Conservation (phyloP, 2,329 filamentous ascomycete species). For the Penicillium hesseltinei region DNA sequence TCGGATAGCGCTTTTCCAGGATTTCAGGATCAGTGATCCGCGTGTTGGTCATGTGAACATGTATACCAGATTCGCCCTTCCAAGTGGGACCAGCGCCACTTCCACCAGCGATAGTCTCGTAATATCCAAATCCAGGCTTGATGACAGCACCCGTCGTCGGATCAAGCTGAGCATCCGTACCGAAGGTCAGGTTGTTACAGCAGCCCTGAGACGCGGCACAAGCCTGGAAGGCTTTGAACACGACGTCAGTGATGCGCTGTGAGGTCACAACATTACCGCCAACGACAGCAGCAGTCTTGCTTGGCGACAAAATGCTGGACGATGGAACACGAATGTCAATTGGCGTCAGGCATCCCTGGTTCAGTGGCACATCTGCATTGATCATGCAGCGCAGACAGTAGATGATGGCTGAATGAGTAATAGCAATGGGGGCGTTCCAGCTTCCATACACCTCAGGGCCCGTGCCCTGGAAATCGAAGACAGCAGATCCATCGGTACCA, state of each 20-base stretch:
- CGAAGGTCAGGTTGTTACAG: conserved; percentile 83
- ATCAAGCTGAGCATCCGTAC: conserved; percentile 66
- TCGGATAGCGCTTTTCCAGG: conserved; percentile 76
- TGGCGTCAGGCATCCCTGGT: conserved; percentile 78
- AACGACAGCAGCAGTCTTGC: conserved; percentile 74
- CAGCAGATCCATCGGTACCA: conserved; percentile 67
- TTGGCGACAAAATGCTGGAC: conserved; percentile 70
- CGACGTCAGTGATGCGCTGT: conserved; percentile 79
- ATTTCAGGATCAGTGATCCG: conserved; percentile 81
- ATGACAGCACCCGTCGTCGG: conserved; percentile 54
- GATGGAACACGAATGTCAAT: conserved; percentile 70
- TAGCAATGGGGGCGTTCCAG: conserved; percentile 76
- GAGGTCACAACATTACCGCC: conserved; percentile 78
- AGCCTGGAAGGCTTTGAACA: conserved; percentile 75
- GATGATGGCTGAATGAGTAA: conserved; percentile 81
- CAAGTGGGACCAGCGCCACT: conserved; percentile 72
- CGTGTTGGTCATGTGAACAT: conserved; percentile 87
- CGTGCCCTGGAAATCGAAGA: conserved; percentile 76
- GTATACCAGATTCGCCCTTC: conserved; percentile 73
- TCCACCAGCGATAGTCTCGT: conserved; percentile 82
- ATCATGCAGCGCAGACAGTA: conserved; percentile 82
- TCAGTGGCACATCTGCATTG: conserved; percentile 76
- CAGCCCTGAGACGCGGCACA: conserved; percentile 77
- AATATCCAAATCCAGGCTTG: conserved; percentile 76
- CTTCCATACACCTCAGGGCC: conserved; percentile 78